Evolutionary conservation across 257 asterid species (phyloP), one percentile per base, ranked within the genome.

Genomic region (Sherardia arvensis): DNA sequence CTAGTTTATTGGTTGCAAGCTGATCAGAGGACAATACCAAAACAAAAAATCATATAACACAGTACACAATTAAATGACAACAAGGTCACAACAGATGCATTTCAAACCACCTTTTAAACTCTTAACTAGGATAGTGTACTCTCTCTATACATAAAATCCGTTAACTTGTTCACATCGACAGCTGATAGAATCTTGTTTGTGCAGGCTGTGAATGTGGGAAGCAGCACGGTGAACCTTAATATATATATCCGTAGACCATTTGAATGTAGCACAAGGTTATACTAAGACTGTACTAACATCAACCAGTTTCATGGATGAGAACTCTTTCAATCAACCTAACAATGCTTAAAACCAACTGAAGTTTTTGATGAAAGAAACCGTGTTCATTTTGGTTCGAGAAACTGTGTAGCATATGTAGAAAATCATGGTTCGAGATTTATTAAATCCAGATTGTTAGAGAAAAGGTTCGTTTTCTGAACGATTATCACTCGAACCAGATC

Each of bases 131-230:
- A 32, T 0, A 7, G 7, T 32, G 36, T 32, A 32, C 56, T n/a
- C 5, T 7, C 17, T n/a, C 48, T 12, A 6, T 40, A 40, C 10
- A n/a, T 20, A 34, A 21, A 1, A 27, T 23, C 53, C 26, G n/a
- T n/a, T n/a, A n/a, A 62, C 43, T 23, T 7, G 53, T 5, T 15
- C n/a, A 40, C 56, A 12, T 5, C 54, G 3, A 8, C 26, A 49
- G n/a, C n/a, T n/a, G n/a, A n/a, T 49, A 12, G 4, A 49, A 49
- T 36, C 53, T 55, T 78, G 48, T 62, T 7, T n/a, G 1, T 58
- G 34, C 79, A 90, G 94, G 82, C 78, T 53, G 93, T 91, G 74
- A 85, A 91, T 79, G 68, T 81, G 4, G 96, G 93, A 33, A 73
- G 81, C 72, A 70, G 61, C 72, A 28, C 32, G 4, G 86, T 87